Conservation (phyloP, 805 yeast genomes). For the Candida insectorum region DNA sequence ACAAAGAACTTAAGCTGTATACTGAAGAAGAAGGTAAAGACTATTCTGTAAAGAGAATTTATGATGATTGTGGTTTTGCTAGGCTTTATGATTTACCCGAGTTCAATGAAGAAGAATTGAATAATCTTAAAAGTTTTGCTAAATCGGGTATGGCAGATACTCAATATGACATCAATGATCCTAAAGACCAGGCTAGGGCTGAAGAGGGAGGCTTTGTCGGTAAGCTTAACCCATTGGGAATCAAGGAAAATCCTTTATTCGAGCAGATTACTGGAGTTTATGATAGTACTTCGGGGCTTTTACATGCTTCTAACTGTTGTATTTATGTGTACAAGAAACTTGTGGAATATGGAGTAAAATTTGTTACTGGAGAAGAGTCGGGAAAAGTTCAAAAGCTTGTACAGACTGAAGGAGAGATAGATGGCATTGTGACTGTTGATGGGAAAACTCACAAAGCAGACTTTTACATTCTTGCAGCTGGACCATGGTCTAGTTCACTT, state of each 20-base stretch:
- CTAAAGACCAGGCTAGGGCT: slow-evolving; percentile 27
- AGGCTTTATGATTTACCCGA: slow-evolving; percentile 20
- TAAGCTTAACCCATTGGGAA: slow-evolving; percentile 18
- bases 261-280: slow-evolving; percentile 1
- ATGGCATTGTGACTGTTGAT: slow-evolving; percentile 20
- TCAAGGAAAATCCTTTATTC: background rate
- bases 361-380: slow-evolving; percentile 17
- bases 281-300: slow-evolving; percentile 24
- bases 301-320: slow-evolving; percentile 31
- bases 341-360: slow-evolving; percentile 28
- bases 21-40: background rate
- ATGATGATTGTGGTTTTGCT: slow-evolving; percentile 20
- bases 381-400: slow-evolving; percentile 23
- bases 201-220: slow-evolving; percentile 21
- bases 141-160: slow-evolving; percentile 23
- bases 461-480: slow-evolving; percentile 22
- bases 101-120: slow-evolving; percentile 16
- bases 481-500: slow-evolving; percentile 25
- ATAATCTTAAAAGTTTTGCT: slow-evolving; percentile 15
- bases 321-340: slow-evolving; percentile 25
- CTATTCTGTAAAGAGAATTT: slow-evolving; percentile 12
- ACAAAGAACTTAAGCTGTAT: slow-evolving; percentile 13
- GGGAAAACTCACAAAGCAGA: slow-evolving; percentile 22
- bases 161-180: slow-evolving; percentile 24
- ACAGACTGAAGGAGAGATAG: slow-evolving; percentile 8